These are phyloP conservation scores for Aureobasidium sp. DNA, from an alignment of 2,329 filamentous ascomycete species.

Conservation along the genomic window DNA sequence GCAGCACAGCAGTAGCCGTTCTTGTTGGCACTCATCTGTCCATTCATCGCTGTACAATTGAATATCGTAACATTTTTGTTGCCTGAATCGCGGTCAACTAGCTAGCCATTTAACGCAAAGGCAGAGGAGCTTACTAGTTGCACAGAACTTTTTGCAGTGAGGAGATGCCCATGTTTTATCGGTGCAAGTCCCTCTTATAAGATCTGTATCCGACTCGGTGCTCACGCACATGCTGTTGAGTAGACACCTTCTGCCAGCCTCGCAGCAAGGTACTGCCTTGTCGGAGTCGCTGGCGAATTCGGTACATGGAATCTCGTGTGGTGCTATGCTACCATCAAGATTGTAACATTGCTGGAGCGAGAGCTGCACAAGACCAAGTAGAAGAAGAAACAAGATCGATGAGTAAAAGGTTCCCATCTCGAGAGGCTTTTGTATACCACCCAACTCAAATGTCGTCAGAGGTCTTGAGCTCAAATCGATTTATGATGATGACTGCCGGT, in stretches of 20 bases:
- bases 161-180: not conserved
- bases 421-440: not conserved
- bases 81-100: not conserved
- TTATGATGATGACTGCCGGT: not conserved
- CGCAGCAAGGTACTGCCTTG: not conserved
- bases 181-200: not conserved
- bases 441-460: not conserved
- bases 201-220: not conserved
- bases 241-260: not conserved
- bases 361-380: not conserved
- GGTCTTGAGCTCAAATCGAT: not conserved
- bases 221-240: not conserved
- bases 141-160: not conserved
- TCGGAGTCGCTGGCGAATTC: not conserved
- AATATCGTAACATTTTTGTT: not conserved
- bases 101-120: not conserved
- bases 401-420: not conserved
- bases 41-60: not conserved
- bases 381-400: not conserved
- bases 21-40: not conserved
- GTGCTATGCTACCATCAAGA: not conserved
- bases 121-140: not conserved
- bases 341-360: not conserved
- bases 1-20: not conserved
- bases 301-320: not conserved